phyloP scores from a whole-genome alignment of 805 yeast genomes.

The Komagataella pastoris region DNA sequence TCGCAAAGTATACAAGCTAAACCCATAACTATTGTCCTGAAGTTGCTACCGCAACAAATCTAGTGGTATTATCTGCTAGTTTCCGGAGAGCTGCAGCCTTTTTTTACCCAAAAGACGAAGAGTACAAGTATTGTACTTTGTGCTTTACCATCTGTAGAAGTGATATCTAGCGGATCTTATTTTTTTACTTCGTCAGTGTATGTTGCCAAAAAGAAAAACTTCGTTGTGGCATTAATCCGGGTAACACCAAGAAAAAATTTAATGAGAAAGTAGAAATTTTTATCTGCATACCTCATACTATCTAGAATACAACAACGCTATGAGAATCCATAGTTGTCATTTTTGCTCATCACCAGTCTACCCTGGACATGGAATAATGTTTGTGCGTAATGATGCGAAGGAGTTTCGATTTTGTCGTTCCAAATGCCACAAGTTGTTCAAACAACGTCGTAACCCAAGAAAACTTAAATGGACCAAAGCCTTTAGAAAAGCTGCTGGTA shows the following conservation, averaged over 20 bases:
- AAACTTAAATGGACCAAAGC: constrained; percentile 98
- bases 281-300: no score
- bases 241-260: not conserved
- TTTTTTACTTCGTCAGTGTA: no score
- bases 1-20: no score
- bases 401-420: constrained; percentile 96
- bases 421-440: constrained; percentile 94
- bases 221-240: not conserved
- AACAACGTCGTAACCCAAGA: constrained; percentile 97
- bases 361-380: constrained; percentile 91
- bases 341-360: constrained; percentile 96
- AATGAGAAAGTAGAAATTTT: not conserved
- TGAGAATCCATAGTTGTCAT: constrained; percentile 89
- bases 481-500: constrained; percentile 97
- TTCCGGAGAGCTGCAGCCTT: not conserved
- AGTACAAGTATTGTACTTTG: not conserved
- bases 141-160: no score
- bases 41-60: not conserved
- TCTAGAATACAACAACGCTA: constrained; percentile 10
- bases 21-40: not conserved
- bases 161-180: no score
- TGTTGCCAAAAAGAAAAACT: no score
- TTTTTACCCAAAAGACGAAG: not conserved
- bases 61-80: no score
- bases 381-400: constrained; percentile 96